A percentile compares a stretch with the other conserved stretches of the same genome.
phyloP scores from a whole-genome alignment of 805 yeast species.

The Kodamaea neixiangensis region DNA sequence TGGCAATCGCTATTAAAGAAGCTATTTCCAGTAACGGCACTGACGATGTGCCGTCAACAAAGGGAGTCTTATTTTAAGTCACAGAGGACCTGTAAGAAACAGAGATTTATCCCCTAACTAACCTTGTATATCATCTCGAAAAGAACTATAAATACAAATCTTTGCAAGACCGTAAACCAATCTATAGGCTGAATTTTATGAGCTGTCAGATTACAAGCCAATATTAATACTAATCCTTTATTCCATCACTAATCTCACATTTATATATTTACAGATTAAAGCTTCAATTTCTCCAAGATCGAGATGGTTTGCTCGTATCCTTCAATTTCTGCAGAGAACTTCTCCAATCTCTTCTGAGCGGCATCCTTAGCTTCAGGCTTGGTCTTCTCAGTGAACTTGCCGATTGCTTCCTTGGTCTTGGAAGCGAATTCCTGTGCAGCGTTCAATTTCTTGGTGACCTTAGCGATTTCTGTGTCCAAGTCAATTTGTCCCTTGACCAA shows the following conservation, averaged over 20 bases:
- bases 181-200: too few species aligned
- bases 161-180: too few species aligned
- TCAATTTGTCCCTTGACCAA: constrained; percentile 94
- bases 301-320: constrained; percentile 85
- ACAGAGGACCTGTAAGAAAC: background rate
- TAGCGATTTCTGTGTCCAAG: constrained; percentile 84
- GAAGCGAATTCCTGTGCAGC: constrained; percentile 62
- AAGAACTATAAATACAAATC: too few species aligned
- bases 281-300: constrained; percentile 77
- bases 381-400: constrained; percentile 87
- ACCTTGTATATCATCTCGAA: too few species aligned
- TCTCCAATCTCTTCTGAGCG: constrained; percentile 67
- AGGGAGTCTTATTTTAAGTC: constrained; percentile 78
- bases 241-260: background rate
- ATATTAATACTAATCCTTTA: background rate
- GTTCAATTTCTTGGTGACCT: constrained; percentile 74
- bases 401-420: constrained; percentile 69
- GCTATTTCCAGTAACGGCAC: constrained; percentile 82
- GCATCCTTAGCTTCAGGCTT: constrained; percentile 76
- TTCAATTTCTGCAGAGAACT: constrained; percentile 80
- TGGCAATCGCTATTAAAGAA: constrained; percentile 89
- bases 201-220: too few species aligned
- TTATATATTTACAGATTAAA: constrained; percentile 19
- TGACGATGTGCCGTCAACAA: constrained; percentile 92
- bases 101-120: too few species aligned